Conservation (phyloP, 2,329 filamentous ascomycete genomes). For the Pseudogymnoascus sp. region DNA sequence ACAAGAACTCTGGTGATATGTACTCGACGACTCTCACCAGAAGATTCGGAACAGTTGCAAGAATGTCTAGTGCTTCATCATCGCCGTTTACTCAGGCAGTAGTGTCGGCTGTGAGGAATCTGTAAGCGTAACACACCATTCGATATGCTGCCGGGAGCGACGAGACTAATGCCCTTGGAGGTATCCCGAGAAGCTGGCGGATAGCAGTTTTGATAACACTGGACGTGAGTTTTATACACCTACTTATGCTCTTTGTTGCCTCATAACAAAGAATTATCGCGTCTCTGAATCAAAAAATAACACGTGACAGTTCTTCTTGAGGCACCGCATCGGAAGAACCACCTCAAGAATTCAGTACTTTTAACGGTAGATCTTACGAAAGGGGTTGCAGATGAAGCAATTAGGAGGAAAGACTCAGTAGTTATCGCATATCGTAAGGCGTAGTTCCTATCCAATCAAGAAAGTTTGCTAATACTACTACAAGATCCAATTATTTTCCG, state of each 20-base stretch:
- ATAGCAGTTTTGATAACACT: conserved; percentile 94
- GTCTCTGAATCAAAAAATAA: conserved; percentile 8
- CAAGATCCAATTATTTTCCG: conserved; percentile 94
- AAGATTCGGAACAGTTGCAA: conserved; percentile 11
- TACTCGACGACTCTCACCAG: conserved; percentile 1
- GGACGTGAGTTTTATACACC: conserved; percentile 42
- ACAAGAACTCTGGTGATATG: neutral
- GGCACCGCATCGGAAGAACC: conserved; percentile 51
- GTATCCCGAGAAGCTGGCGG: conserved; percentile 83
- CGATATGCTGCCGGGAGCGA: neutral
- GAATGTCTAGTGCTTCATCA: conserved; percentile 18
- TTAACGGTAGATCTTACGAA: conserved; percentile 87
- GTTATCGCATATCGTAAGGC: conserved; percentile 79
- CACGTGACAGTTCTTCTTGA: conserved; percentile 52
- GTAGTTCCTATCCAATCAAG: neutral
- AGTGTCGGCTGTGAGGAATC: conserved; percentile 66
- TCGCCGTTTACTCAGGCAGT: conserved; percentile 54
- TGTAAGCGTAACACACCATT: conserved; percentile 45
- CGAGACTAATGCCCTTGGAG: conserved; percentile 36
- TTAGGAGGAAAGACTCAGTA: conserved; percentile 64
- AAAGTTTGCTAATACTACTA: conserved; percentile 9
- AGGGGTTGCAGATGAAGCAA: conserved; percentile 83
- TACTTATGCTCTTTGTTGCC: neutral
- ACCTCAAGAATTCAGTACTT: conserved; percentile 59
- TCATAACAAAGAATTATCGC: neutral